These are phyloP conservation scores for Backusella luteola DNA, from an alignment of 192 early-diverging fungal species.

Conservation along the genomic window DNA sequence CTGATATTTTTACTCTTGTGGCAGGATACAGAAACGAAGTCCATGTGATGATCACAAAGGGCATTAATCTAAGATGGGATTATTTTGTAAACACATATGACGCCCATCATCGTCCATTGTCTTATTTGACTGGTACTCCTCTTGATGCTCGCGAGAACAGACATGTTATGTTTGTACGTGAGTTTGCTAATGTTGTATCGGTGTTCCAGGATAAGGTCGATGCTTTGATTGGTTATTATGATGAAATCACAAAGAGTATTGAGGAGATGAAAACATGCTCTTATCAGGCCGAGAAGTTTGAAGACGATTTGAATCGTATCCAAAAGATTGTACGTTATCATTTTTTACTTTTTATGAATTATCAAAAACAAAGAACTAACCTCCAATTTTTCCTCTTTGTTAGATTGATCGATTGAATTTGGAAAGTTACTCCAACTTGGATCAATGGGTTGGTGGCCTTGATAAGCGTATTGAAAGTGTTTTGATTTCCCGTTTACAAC, in stretches of 20 bases:
- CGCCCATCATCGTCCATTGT: conserved; percentile 39
- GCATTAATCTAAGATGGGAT: conserved; percentile 87
- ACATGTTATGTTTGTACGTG: conserved; percentile 91
- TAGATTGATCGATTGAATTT: conserved; percentile 90
- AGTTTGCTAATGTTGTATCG: conserved; percentile 86
- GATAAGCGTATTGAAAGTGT: conserved; percentile 78
- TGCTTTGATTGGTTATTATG: conserved; percentile 75
- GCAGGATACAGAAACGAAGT: conserved; percentile 96
- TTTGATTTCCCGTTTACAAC: conserved; percentile 69
- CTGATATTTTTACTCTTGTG: conserved; percentile 74
- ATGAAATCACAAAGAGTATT: conserved; percentile 77
- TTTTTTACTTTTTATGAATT: not conserved
- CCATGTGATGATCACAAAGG: conserved; percentile 78
- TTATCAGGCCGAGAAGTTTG: conserved; percentile 69
- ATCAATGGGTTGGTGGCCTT: conserved; percentile 83
- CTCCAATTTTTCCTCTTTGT: not conserved
- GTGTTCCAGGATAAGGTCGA: conserved; percentile 97
- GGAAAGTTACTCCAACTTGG: conserved; percentile 92
- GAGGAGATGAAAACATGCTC: conserved; percentile 82
- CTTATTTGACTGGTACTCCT: conserved; percentile 41
- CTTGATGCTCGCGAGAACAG: conserved; percentile 76
- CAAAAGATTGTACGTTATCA: conserved; percentile 68
- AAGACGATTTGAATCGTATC: conserved; percentile 71
- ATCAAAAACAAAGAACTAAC: not conserved
- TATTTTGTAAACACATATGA: conserved; percentile 85